Conservation (phyloP, 495 filamentous ascomycete species). For the Annulohypoxylon nitens region DNA sequence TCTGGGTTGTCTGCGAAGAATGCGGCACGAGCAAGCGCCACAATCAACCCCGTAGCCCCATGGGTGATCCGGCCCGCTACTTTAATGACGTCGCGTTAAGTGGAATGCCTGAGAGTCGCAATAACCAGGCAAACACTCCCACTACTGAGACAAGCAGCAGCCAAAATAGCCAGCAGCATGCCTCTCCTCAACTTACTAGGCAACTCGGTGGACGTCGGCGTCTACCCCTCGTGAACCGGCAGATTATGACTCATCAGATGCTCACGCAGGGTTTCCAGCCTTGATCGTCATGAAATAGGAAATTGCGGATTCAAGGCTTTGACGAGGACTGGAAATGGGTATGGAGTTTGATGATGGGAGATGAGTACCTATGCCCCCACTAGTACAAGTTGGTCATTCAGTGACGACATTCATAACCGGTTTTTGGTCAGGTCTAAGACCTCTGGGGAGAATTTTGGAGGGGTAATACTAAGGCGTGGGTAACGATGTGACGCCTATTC, state of each 20-base stretch:
- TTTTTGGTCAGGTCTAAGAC: slow-evolving; percentile 26
- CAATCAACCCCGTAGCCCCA: slow-evolving; percentile 36
- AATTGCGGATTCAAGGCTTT: not conserved
- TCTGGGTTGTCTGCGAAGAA: slow-evolving; percentile 52
- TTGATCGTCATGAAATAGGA: slow-evolving; percentile 14
- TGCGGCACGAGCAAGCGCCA: slow-evolving; percentile 52
- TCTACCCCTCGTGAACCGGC: slow-evolving; percentile 48
- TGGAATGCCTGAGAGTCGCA: slow-evolving; percentile 15
- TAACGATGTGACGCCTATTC: slow-evolving; percentile 19
- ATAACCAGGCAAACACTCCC: slow-evolving; percentile 18
- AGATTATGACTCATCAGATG: slow-evolving; percentile 53
- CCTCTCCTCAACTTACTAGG: slow-evolving; percentile 29
- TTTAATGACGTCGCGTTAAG: slow-evolving; percentile 47
- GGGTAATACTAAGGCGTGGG: not conserved
- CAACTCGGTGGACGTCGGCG: slow-evolving; percentile 48
- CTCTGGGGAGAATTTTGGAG: slow-evolving; percentile 25
- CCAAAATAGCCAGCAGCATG: slow-evolving; percentile 32
- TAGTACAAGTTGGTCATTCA: not conserved
- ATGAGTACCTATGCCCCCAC: not conserved
- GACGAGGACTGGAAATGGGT: not conserved
- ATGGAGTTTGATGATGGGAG: not conserved
- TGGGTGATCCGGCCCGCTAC: slow-evolving; percentile 51
- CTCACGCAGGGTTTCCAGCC: slow-evolving; percentile 51
- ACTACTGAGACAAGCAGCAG: slow-evolving; percentile 5
- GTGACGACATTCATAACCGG: slow-evolving; percentile 14